phyloP scores from a whole-genome alignment of 805 yeast genomes.

The Starmerella scarabaei region DNA sequence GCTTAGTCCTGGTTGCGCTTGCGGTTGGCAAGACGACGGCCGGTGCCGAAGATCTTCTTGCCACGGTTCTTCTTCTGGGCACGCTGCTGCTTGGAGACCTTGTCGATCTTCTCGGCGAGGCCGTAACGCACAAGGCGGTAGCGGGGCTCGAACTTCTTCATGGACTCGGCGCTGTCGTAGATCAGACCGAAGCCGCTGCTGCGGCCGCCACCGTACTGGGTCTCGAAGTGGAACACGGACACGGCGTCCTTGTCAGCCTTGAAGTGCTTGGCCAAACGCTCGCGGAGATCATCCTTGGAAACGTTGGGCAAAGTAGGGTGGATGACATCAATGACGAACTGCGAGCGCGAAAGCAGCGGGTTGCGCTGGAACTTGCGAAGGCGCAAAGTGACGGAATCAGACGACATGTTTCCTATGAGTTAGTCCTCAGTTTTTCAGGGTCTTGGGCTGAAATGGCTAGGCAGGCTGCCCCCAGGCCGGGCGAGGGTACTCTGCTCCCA shows the following conservation, averaged over 20 bases:
- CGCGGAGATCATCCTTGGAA: conserved; percentile 98
- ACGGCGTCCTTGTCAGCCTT: conserved; percentile 87
- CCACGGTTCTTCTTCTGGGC: conserved; percentile 99
- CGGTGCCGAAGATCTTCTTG: conserved; percentile 98
- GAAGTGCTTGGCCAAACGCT: conserved; percentile 76
- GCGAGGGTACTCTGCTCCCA: conserved; percentile 13
- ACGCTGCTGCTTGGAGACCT: conserved; percentile 99
- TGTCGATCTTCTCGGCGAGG: conserved; percentile 88
- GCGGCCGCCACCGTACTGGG: conserved; percentile 99
- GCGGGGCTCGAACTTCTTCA: conserved; percentile 97
- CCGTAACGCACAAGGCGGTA: conserved; percentile 99
- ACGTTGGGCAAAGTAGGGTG: conserved; percentile 99
- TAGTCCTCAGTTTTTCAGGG: conserved; percentile 13
- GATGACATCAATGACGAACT: conserved; percentile 97
- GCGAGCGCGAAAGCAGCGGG: conserved; percentile 99
- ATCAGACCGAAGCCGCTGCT: conserved; percentile 98
- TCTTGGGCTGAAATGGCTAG: background rate
- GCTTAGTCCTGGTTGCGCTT: conserved; percentile 21
- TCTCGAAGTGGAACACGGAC: conserved; percentile 98
- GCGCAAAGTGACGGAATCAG: conserved; percentile 99
- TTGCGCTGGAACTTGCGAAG: conserved; percentile 98
- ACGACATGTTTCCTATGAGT: conserved; percentile 31
- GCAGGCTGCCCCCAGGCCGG: conserved; percentile 6
- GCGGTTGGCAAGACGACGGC: conserved; percentile 75
- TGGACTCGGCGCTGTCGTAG: conserved; percentile 95